A percentile compares a stretch with the other conserved stretches of the same genome.
These are phyloP conservation scores for Xylaria arbuscula DNA, from an alignment of 2,329 filamentous ascomycete species.

Conservation along the genomic window DNA sequence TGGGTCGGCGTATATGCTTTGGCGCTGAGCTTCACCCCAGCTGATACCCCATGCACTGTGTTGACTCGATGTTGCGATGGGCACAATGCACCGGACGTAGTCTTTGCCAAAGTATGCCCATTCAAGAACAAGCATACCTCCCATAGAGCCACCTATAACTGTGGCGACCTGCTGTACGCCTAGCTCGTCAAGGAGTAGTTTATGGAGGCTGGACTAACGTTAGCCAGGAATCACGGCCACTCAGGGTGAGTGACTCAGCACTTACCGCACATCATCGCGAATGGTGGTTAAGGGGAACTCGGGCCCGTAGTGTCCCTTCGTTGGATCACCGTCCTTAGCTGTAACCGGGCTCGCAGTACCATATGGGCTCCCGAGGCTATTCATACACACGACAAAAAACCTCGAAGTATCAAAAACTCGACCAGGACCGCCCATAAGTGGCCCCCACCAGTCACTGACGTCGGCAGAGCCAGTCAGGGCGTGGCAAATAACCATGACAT, in stretches of 20 bases:
- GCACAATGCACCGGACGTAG: constrained; percentile 82
- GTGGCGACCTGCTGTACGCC: constrained; percentile 82
- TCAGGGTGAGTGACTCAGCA: constrained; percentile 31
- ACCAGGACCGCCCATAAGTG: constrained; percentile 79
- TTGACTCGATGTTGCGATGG: constrained; percentile 84
- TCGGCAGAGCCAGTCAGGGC: constrained; percentile 87
- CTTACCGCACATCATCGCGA: constrained; percentile 92
- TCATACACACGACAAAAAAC: constrained; percentile 89
- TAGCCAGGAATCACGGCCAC: constrained; percentile 40
- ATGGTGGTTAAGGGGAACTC: constrained; percentile 97
- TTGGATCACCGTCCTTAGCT: constrained; percentile 81
- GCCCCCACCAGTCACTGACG: constrained; percentile 90
- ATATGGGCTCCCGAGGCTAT: constrained; percentile 86
- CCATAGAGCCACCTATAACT: constrained; percentile 85
- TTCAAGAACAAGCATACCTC: constrained; percentile 90
- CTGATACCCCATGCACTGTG: constrained; percentile 93
- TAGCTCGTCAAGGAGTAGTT: constrained; percentile 80
- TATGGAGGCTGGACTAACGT: constrained; percentile 72
- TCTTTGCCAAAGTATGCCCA: constrained; percentile 91
- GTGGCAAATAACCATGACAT: constrained; percentile 83
- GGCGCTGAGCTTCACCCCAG: constrained; percentile 88
- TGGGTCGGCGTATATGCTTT: constrained; percentile 96
- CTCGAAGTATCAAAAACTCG: constrained; percentile 83
- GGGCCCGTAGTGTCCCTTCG: constrained; percentile 84
- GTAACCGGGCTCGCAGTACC: constrained; percentile 91